A percentile compares a stretch with the other conserved stretches of the same genome.
phyloP scores from a whole-genome alignment of 2,329 filamentous ascomycete species.

The Curvularia lunata region DNA sequence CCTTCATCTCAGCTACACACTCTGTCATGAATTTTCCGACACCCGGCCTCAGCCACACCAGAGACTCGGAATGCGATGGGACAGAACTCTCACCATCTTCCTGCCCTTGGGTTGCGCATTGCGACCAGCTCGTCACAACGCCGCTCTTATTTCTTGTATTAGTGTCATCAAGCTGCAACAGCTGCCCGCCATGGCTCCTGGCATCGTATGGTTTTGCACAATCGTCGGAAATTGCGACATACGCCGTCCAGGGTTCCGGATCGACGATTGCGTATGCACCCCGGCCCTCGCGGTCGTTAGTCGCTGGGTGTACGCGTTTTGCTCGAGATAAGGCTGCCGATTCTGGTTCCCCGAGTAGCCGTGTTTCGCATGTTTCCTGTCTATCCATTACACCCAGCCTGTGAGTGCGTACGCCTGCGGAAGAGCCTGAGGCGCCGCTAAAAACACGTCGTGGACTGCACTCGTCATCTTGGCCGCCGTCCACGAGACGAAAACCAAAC shows the following conservation, averaged over 20 bases:
- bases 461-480: constrained; percentile 21
- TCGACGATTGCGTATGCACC: constrained; percentile 29
- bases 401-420: constrained; percentile 9
- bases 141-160: constrained; percentile 14
- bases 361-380: constrained; percentile 21
- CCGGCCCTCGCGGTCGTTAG: constrained; percentile 13
- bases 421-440: constrained; percentile 15
- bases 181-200: constrained; percentile 18
- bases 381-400: constrained; percentile 9
- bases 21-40: constrained; percentile 5
- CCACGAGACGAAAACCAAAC: constrained; percentile 25
- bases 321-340: constrained; percentile 21
- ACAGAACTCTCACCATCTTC: constrained; percentile 27
- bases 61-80: constrained; percentile 31
- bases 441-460: constrained; percentile 31
- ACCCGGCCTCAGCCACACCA: constrained; percentile 29
- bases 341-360: constrained; percentile 17
- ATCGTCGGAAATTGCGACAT: constrained; percentile 28
- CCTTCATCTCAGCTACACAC: neutral
- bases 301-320: constrained; percentile 15
- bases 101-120: constrained; percentile 34
- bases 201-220: constrained; percentile 30
- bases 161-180: constrained; percentile 25
- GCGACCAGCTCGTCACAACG: constrained; percentile 32
- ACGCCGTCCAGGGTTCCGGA: constrained; percentile 36